Evolutionary conservation across 306 rosid species (phyloP).

Genomic region (Dalbergia cochinchinensis): DNA sequence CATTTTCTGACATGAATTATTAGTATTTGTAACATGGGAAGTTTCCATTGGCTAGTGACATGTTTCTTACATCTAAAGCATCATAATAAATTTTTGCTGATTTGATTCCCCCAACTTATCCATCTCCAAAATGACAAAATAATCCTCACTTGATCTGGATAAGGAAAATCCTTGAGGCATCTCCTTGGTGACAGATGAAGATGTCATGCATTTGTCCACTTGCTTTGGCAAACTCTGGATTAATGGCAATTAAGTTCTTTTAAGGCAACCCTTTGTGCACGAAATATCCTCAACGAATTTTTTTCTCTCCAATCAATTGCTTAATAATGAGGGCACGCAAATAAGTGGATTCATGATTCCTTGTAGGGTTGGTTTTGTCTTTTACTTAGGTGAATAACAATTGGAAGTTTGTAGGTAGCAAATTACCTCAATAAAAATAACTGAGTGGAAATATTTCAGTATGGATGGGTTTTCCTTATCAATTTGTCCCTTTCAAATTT

Average conservation of each 20-base stretch:
- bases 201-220: slow-evolving; percentile 15
- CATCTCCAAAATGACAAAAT: slow-evolving; percentile 34
- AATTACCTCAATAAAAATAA: slow-evolving; percentile 5
- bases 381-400: slow-evolving; percentile 31
- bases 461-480: neutral
- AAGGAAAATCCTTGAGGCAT: slow-evolving; percentile 29
- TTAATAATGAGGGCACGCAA: slow-evolving; percentile 29
- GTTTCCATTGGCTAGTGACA: slow-evolving; percentile 45
- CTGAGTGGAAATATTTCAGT: neutral
- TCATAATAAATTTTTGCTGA: slow-evolving; percentile 20
- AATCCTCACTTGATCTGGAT: slow-evolving; percentile 54
- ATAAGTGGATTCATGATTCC: slow-evolving; percentile 35
- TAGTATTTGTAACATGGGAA: slow-evolving; percentile 41
- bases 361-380: slow-evolving; percentile 8
- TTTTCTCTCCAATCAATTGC: slow-evolving; percentile 38
- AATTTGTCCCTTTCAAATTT: slow-evolving; percentile 11
- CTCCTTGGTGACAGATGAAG: slow-evolving; percentile 39
- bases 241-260: slow-evolving; percentile 36
- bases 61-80: slow-evolving; percentile 37
- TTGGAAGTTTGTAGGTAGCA: slow-evolving; percentile 26
- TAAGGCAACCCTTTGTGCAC: slow-evolving; percentile 33
- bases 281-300: slow-evolving; percentile 38
- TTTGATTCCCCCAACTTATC: slow-evolving; percentile 48
- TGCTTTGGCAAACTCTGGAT: slow-evolving; percentile 10
- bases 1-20: slow-evolving; percentile 46